A percentile compares a stretch with the other conserved stretches of the same genome.
phyloP scores from a whole-genome alignment of 2,329 filamentous ascomycete genomes.

The Simplicillium aogashimaense region DNA sequence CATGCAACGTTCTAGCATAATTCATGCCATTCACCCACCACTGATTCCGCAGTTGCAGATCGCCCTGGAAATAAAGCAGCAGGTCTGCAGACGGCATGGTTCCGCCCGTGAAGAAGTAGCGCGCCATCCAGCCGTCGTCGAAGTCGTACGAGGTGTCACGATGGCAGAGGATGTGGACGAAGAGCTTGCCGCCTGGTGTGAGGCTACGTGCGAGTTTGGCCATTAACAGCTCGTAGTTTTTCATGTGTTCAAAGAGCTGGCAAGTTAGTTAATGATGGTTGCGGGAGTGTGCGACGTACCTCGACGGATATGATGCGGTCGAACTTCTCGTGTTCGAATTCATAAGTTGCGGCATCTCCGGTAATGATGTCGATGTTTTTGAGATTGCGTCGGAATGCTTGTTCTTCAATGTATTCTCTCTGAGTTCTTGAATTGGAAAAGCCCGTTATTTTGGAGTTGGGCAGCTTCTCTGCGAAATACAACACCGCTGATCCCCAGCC shows the following conservation, averaged over 20 bases:
- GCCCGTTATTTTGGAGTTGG: constrained; percentile 50
- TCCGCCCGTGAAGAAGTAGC: constrained; percentile 63
- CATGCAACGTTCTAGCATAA: constrained; percentile 62
- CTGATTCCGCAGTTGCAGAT: constrained; percentile 49
- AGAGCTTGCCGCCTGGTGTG: constrained; percentile 54
- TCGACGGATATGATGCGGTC: constrained; percentile 60
- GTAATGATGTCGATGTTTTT: constrained; percentile 55
- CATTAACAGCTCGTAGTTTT: constrained; percentile 61
- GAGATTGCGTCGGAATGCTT: constrained; percentile 45
- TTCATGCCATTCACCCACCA: constrained; percentile 64
- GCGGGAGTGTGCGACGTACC: constrained; percentile 12
- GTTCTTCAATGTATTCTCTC: constrained; percentile 54
- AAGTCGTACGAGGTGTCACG: constrained; percentile 58
- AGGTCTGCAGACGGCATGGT: constrained; percentile 62
- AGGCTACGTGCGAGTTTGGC: constrained; percentile 50
- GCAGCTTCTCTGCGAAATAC: constrained; percentile 56
- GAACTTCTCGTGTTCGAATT: constrained; percentile 47
- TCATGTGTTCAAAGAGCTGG: constrained; percentile 67
- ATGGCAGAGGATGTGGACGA: constrained; percentile 61
- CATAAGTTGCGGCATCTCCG: constrained; percentile 55
- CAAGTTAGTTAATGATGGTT: neutral
- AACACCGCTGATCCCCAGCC: constrained; percentile 59
- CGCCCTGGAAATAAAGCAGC: constrained; percentile 55
- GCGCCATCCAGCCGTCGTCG: constrained; percentile 65
- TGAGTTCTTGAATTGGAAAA: constrained; percentile 64